Evolutionary conservation across 2,329 filamentous ascomycete species (phyloP).

Genomic region (Pyrenophora tritici-repentis): DNA sequence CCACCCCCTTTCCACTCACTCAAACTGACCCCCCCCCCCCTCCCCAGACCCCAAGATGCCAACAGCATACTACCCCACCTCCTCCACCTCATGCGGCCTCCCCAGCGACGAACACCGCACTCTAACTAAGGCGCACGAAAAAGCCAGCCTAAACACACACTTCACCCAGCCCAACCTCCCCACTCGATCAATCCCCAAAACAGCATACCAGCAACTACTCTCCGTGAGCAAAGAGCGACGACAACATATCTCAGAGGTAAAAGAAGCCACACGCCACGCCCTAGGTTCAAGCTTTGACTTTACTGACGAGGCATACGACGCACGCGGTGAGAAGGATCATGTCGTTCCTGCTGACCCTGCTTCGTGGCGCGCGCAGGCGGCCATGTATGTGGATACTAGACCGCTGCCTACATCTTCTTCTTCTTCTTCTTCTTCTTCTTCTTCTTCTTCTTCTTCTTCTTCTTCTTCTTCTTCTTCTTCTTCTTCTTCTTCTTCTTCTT

Average conservation of each 20-base stretch:
- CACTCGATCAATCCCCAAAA: background rate
- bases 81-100: background rate
- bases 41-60: too few species aligned
- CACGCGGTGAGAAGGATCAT: too few species aligned
- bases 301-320: conserved; percentile 5
- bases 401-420: background rate
- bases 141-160: conserved; percentile 7
- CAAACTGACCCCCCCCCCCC: too few species aligned
- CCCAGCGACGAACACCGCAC: conserved; percentile 14
- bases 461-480: too few species aligned
- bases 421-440: too few species aligned
- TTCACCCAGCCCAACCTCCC: background rate
- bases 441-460: too few species aligned
- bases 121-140: conserved; percentile 6
- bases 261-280: conserved; percentile 19
- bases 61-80: background rate
- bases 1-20: too few species aligned
- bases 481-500: too few species aligned
- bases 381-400: background rate
- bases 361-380: background rate
- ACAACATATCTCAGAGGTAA: conserved; percentile 10
- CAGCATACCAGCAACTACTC: conserved; percentile 7
- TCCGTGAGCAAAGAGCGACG: conserved; percentile 5
- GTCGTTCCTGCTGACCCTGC: too few species aligned
- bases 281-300: conserved; percentile 17